These are phyloP conservation scores for Fraxinus xanthoxyloides DNA, from an alignment of 305 asterid genomes.

Conservation along the genomic window DNA sequence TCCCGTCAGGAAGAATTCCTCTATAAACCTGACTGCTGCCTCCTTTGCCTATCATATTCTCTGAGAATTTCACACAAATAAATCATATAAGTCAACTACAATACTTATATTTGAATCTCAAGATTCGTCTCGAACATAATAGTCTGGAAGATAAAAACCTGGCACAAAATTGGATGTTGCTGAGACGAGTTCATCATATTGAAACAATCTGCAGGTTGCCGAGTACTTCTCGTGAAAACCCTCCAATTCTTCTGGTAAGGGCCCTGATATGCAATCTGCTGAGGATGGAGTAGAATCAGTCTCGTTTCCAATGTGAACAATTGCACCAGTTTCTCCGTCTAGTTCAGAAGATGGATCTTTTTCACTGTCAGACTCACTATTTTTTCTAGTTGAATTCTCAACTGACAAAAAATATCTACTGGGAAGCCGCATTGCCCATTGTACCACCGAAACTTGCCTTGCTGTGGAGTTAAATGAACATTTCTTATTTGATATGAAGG, in stretches of 20 bases:
- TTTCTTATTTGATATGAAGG: constrained; percentile 35
- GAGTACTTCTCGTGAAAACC: constrained; percentile 80
- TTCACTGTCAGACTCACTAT: constrained; percentile 28
- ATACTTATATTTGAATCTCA: background rate
- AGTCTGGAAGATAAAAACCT: constrained; percentile 38
- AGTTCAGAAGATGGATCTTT: constrained; percentile 32
- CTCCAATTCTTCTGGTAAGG: constrained; percentile 61
- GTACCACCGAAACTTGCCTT: constrained; percentile 73
- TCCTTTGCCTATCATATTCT: constrained; percentile 88
- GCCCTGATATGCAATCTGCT: constrained; percentile 30
- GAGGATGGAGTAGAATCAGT: constrained; percentile 32
- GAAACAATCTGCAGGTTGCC: constrained; percentile 78
- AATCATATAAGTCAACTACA: background rate
- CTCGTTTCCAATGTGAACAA: constrained; percentile 50
- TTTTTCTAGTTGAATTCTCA: constrained; percentile 33
- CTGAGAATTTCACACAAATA: constrained; percentile 40
- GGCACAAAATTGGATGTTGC: constrained; percentile 67
- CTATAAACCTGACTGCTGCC: constrained; percentile 88
- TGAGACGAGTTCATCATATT: constrained; percentile 59
- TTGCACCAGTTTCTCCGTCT: constrained; percentile 67
- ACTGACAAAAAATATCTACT: constrained; percentile 51
- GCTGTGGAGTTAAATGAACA: constrained; percentile 30
- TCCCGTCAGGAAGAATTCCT: constrained; percentile 86
- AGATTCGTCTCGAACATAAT: background rate
- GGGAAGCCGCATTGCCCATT: constrained; percentile 85